These are phyloP conservation scores for Fusarium protoensiforme DNA, from an alignment of 2,329 filamentous ascomycete species.

Conservation along the genomic window DNA sequence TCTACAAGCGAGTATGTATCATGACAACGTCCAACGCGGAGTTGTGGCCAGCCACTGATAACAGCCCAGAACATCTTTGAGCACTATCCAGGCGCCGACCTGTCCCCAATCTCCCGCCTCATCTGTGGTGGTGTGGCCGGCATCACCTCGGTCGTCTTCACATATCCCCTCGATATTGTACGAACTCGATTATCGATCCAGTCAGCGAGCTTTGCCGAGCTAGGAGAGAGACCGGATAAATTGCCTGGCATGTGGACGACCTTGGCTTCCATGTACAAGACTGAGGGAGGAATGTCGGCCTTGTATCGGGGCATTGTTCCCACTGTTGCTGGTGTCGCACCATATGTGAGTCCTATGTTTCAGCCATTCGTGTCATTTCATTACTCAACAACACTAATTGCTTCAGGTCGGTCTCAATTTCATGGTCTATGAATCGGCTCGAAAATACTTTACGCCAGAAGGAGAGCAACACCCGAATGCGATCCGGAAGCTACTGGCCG, in stretches of 20 bases:
- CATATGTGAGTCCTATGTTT: slow-evolving; percentile 72
- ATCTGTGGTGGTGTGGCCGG: slow-evolving; percentile 92
- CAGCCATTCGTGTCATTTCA: neutral
- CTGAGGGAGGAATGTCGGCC: slow-evolving; percentile 84
- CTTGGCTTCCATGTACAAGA: slow-evolving; percentile 85
- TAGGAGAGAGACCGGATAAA: slow-evolving; percentile 72
- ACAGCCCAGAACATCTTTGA: slow-evolving; percentile 76
- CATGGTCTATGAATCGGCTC: slow-evolving; percentile 95
- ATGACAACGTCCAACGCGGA: too few species aligned
- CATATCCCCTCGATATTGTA: slow-evolving; percentile 97
- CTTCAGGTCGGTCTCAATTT: slow-evolving; percentile 91
- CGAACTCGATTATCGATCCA: slow-evolving; percentile 97
- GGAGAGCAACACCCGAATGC: slow-evolving; percentile 86
- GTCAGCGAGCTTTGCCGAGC: slow-evolving; percentile 89
- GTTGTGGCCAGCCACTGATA: slow-evolving; percentile 8
- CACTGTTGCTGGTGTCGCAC: slow-evolving; percentile 93
- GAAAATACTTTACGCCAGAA: slow-evolving; percentile 85
- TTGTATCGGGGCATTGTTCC: slow-evolving; percentile 96
- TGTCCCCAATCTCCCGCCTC: slow-evolving; percentile 79
- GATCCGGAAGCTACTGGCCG: slow-evolving; percentile 84
- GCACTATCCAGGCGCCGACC: slow-evolving; percentile 75
- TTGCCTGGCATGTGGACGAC: slow-evolving; percentile 94
- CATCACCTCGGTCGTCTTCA: slow-evolving; percentile 93
- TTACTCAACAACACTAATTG: slow-evolving; percentile 3
- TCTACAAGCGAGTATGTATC: slow-evolving; percentile 85